Percentiles rank a stretch among this genome's conserved stretches.
These are phyloP conservation scores for Astrothelium macrocarpum DNA, from an alignment of 495 filamentous ascomycete species.

Conservation along the genomic window DNA sequence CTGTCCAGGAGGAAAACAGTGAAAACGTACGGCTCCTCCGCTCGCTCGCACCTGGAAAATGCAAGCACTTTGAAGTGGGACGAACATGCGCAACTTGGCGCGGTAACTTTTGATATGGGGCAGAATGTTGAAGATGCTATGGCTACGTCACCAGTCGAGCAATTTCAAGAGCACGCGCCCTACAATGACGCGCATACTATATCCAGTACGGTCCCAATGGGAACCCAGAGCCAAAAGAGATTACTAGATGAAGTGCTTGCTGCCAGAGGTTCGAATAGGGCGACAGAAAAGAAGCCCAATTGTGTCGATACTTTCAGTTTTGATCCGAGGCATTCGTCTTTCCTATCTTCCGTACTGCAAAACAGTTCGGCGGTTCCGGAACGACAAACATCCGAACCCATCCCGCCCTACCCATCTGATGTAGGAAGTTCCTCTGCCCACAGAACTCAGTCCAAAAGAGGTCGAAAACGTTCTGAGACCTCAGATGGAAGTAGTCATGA, in stretches of 20 bases:
- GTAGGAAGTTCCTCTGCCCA: background rate
- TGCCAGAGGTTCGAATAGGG: background rate
- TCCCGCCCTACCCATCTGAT: background rate
- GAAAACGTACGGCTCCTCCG: background rate
- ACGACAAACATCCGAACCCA: background rate
- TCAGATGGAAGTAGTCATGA: background rate
- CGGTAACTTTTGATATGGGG: background rate
- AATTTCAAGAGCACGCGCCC: slow-evolving; percentile 19
- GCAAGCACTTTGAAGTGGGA: background rate
- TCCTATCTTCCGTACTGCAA: background rate
- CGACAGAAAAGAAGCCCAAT: background rate
- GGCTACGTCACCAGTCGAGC: slow-evolving; percentile 10
- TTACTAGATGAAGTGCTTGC: slow-evolving; percentile 19
- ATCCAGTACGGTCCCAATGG: slow-evolving; percentile 23
- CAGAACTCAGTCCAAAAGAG: background rate
- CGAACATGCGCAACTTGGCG: background rate
- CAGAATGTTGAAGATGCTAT: background rate
- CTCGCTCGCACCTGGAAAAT: background rate
- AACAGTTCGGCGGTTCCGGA: too few relatives aligned
- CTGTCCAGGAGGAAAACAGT: background rate
- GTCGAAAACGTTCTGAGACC: background rate
- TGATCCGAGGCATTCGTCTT: background rate
- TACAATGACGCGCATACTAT: slow-evolving; percentile 13
- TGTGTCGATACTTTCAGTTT: background rate
- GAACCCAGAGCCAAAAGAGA: slow-evolving; percentile 21